Evolutionary conservation across 176 grass and related monocot genomes (phyloP).

Genomic region (Zoysia japonica): DNA sequence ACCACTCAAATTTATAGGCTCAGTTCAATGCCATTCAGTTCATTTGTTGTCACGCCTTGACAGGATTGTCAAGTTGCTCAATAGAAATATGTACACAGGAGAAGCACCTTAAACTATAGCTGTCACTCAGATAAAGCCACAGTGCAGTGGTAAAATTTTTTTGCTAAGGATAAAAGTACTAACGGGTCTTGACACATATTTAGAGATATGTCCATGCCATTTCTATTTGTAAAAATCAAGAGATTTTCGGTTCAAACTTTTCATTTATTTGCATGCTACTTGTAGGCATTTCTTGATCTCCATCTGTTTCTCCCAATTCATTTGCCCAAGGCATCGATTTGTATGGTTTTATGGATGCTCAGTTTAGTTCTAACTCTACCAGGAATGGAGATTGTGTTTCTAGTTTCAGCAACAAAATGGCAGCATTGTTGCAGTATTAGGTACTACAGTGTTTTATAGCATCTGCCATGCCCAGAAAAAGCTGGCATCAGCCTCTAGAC

Average conservation of each 20-base stretch:
- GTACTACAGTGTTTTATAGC: neutral
- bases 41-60: neutral
- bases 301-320: neutral
- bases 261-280: constrained; percentile 7
- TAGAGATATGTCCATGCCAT: neutral
- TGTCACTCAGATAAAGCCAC: neutral
- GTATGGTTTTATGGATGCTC: neutral
- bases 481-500: neutral
- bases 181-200: neutral
- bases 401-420: neutral
- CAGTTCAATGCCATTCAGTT: constrained; percentile 10
- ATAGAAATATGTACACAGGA: neutral
- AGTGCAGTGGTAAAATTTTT: neutral
- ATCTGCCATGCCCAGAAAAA: neutral
- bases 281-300: constrained; percentile 15
- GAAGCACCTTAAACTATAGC: neutral
- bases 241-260: neutral
- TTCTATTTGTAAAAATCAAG: neutral
- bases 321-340: neutral
- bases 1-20: neutral
- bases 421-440: neutral
- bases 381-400: neutral
- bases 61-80: neutral
- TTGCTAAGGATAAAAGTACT: neutral
- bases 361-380: constrained; percentile 6